A percentile compares a stretch with the other conserved stretches of the same genome.
Evolutionary conservation across 2,329 filamentous ascomycete genomes (phyloP).

Genomic region (Neofusicoccum kwambonambiense): DNA sequence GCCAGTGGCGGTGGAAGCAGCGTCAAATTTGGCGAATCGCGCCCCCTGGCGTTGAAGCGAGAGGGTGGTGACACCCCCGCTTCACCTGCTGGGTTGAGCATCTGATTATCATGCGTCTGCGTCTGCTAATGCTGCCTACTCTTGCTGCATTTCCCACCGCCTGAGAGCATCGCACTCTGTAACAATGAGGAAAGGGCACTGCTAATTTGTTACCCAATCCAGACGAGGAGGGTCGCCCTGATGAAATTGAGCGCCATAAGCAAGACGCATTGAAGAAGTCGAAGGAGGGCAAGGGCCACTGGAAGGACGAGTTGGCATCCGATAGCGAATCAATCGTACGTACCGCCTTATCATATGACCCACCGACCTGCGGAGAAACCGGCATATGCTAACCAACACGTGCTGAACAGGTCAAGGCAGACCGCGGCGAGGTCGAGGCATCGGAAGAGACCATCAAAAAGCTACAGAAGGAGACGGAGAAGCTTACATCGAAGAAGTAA

Average conservation of each 20-base stretch:
- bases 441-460: slow-evolving; percentile 45
- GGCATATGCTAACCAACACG: not conserved
- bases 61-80: too few relatives aligned
- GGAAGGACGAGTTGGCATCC: slow-evolving; percentile 45
- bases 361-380: not conserved
- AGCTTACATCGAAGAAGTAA: slow-evolving; percentile 35
- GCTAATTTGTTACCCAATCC: not conserved
- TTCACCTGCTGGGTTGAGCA: too few relatives aligned
- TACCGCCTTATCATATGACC: not conserved
- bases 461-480: slow-evolving; percentile 44
- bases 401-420: slow-evolving; percentile 39
- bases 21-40: too few relatives aligned
- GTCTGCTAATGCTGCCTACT: too few relatives aligned
- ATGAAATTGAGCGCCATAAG: slow-evolving; percentile 44
- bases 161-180: not conserved
- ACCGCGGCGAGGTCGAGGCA: slow-evolving; percentile 43
- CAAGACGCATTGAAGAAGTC: slow-evolving; percentile 46
- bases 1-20: too few relatives aligned
- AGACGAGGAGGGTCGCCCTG: slow-evolving; percentile 37
- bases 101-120: too few relatives aligned
- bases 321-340: slow-evolving; percentile 32
- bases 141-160: too few relatives aligned
- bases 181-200: not conserved
- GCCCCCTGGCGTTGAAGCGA: too few relatives aligned
- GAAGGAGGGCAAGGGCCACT: slow-evolving; percentile 42